A percentile compares a stretch with the other conserved stretches of the same genome.
Evolutionary conservation across 345 rosid species (phyloP).

Genomic region (Triadica sebifera): DNA sequence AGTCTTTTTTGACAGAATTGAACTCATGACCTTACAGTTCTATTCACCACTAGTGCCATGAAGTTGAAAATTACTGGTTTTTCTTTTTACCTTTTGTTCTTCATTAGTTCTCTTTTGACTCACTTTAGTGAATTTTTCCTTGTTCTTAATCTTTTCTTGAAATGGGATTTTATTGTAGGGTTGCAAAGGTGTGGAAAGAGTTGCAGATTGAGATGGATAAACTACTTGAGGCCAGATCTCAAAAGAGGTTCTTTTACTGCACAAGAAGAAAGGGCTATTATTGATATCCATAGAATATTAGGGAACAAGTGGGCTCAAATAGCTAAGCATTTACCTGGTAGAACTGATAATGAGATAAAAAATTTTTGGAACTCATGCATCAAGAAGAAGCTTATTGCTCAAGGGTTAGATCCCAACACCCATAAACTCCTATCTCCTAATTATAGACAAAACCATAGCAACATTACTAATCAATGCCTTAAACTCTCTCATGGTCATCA

Average conservation of each 20-base stretch:
- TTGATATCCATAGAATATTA: constrained; percentile 48
- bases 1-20: too few relatives aligned
- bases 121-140: too few relatives aligned
- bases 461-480: too few relatives aligned
- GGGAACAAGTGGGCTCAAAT: constrained; percentile 73
- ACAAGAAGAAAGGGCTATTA: constrained; percentile 52
- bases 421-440: constrained; percentile 41
- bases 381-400: constrained; percentile 62
- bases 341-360: constrained; percentile 66
- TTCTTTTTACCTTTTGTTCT: too few relatives aligned
- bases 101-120: too few relatives aligned
- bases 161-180: constrained; percentile 26
- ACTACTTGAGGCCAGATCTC: constrained; percentile 62
- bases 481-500: too few relatives aligned
- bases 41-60: too few relatives aligned
- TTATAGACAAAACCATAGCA: neutral
- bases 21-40: too few relatives aligned
- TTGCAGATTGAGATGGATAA: constrained; percentile 64
- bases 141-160: neutral
- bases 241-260: constrained; percentile 51
- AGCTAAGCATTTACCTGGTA: constrained; percentile 63
- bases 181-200: constrained; percentile 67
- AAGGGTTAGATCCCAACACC: constrained; percentile 55
- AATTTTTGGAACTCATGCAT: constrained; percentile 64
- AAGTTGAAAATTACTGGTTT: too few relatives aligned